Base-by-base conservation (phyloP, 1,139 yeast genomes). In the Hyphopichia pseudoburtonii region DNA sequence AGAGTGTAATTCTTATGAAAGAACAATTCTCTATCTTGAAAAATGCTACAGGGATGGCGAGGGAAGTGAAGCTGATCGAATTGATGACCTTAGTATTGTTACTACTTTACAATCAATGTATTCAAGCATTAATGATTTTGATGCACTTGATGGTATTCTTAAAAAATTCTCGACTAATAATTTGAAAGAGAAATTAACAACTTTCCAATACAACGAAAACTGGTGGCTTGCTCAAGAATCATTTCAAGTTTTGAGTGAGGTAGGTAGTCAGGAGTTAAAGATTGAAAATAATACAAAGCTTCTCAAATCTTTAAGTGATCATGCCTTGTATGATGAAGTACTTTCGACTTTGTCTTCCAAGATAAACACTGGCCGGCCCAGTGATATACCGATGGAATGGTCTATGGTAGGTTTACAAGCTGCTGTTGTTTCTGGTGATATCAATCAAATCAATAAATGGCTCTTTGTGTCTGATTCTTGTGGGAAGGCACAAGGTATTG, bases 181-280 rank as follows among this genome's bases (percentile, higher is more conserved):
- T 43, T 65, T 89, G 36, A 73, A 76, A 15, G 89, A 87, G 40
- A 87, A 87, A 54, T 73, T 90, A 26, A 67, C 81, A 5, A 86
- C 88, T 39, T 81, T 90, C 43, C 95, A 88, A 49, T 89, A 86
- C 46, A 84, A 87, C 39, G 92, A 88, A 33, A 82, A 82, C 51
- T 88, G 97, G 96, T 76, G 81, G 28, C 73, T 88, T 50, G 96
- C 97, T 0, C 86, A 86, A 45, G 92, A 86, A 45, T 88, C 96
- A 29, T 84, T 88, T 48, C 83, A 82, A 39, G 86, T 85, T 0
- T 60, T 86, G 30, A 77, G 87, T 12, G 72, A 71, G 12, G 50
- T 62, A 12, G 59, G 65, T 17, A 55, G 61, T 22, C 57, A 62
- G 38, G 62, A 57, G 10, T n/a, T 8, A 12, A 48, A 62, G 5